Evolutionary conservation across 2,329 filamentous ascomycete genomes (phyloP), one percentile per base, ranked within the genome.

Genomic region (Furcasterigmium furcatum): DNA sequence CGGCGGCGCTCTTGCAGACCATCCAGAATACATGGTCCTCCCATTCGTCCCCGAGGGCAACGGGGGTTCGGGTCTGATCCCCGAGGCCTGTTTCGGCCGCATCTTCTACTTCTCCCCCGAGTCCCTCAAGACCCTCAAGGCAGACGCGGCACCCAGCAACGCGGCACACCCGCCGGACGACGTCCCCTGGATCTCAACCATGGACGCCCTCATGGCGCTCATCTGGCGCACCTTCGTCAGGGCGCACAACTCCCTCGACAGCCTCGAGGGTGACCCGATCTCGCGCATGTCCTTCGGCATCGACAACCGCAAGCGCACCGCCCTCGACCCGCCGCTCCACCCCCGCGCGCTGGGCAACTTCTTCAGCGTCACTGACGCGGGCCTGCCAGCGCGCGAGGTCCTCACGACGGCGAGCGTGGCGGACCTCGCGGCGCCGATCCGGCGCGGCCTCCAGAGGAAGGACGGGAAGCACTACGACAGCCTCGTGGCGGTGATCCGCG

Each of bases 21-120:
- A 47, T 25, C 45, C 45, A 21, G 39, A 47, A 29, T 47, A 47
- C 12, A 47, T 32, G 6, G 35, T 47, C n/a, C 36, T 47, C n/a
- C 45, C 45, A 6, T 44, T 41, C 13, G 43, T 42, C 20, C 45
- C 45, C 4, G 21, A 41, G 8, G 45, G 41, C 6, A 35, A 40
- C 36, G 36, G 22, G 6, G 35, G 41, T 12, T 42, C 45, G 2
- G 43, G 43, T 7, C 38, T 44, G 20, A 32, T 44, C 35, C 39
- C 41, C 8, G 22, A 35, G 14, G 29, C 30, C 20, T 35, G 43
- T 36, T 38, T 36, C 3, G 27, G 35, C 7, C 45, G 39, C n/a
- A 35, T 44, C 30, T 47, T 47, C 18, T 47, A 47, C 27, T 38
- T 47, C 10, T 47, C 45, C 8, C 45, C 45, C 13, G 36, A 40